Base-by-base conservation (phyloP, 2,329 filamentous ascomycete species). In the Ilyonectria mors-panacis region DNA sequence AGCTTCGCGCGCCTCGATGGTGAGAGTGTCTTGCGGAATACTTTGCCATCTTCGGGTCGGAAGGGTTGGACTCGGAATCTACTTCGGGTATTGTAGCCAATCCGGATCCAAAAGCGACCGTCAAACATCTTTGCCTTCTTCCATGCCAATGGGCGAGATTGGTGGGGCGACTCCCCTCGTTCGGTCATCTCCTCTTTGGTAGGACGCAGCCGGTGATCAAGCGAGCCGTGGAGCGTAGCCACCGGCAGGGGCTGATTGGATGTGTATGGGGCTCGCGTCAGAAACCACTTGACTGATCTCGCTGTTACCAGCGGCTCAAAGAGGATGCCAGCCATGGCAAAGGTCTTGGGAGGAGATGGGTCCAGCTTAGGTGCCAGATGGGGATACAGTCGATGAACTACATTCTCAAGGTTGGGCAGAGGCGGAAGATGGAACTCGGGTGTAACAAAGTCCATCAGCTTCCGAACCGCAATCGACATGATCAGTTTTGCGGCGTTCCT, bases 71-170 rank as follows among this genome's bases (percentile, higher is more conserved):
- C 68, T 19, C 80, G 75, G 17, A 87, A 78, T 15, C 76, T 76
- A 56, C 80, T 80, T 3, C 82, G 82, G 7, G 84, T 78, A 6
- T 84, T 82, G 53, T 83, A 79, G 21, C 78, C 78, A 10, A 89
- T 62, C 17, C 84, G 82, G 17, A 91, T 78, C 90, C 90, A 92
- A 78, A 86, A 92, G 2, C 90, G 87, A 0, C 88, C 87, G 76
- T 92, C 90, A 80, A 85, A 92, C 60, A 86, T 76, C 53, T 76
- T 76, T 13, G 75, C 70, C 21, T 70, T 75, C 51, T 76, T 79
- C 78, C 79, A 82, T 28, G 71, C 73, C 9, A 72, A 66, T 79
- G 82, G 83, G 1, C 58, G 67, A 39, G 67, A 47, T 17, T 63
- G 42, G n/a, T 66, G 56, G 2, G 63, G 58, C 12, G 59, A 39